Percentiles rank a stretch among this genome's conserved stretches.
Evolutionary conservation across 768 basidiomycete genomes (phyloP).

Genomic region (Piloderma croceum): DNA sequence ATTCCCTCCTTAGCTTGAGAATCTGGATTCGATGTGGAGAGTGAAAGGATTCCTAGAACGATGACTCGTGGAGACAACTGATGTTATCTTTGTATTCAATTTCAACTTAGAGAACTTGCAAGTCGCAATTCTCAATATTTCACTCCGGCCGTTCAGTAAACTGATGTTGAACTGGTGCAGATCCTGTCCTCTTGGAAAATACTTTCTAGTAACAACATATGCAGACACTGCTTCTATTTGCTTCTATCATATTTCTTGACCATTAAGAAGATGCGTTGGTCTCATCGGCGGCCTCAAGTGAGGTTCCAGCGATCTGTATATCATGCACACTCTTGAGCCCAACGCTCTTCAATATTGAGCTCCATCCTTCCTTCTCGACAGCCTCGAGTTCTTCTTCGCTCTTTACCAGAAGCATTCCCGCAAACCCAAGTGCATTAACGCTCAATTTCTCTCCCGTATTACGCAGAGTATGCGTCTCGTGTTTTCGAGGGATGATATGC

Average conservation of each 20-base stretch:
- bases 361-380: conserved; percentile 58
- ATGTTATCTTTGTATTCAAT: too few species aligned
- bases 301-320: conserved; percentile 51
- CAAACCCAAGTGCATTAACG: conserved; percentile 85
- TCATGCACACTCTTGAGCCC: conserved; percentile 66
- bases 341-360: conserved; percentile 58
- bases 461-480: conserved; percentile 50
- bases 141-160: too few species aligned
- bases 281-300: too few species aligned
- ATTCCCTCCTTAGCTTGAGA: conserved; percentile 38
- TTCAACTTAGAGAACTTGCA: too few species aligned
- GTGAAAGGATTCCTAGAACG: conserved; percentile 34
- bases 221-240: too few species aligned
- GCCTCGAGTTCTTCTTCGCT: conserved; percentile 70
- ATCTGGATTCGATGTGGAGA: conserved; percentile 49
- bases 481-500: conserved; percentile 74
- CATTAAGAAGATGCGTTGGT: too few species aligned
- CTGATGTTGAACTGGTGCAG: too few species aligned
- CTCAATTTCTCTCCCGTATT: conserved; percentile 55
- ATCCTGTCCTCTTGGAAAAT: too few species aligned
- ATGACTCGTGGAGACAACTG: too few species aligned
- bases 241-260: too few species aligned
- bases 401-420: conserved; percentile 85
- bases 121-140: too few species aligned
- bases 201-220: too few species aligned